phyloP scores from a whole-genome alignment of 768 basidiomycete genomes.

The Panaeolus papilionaceus region DNA sequence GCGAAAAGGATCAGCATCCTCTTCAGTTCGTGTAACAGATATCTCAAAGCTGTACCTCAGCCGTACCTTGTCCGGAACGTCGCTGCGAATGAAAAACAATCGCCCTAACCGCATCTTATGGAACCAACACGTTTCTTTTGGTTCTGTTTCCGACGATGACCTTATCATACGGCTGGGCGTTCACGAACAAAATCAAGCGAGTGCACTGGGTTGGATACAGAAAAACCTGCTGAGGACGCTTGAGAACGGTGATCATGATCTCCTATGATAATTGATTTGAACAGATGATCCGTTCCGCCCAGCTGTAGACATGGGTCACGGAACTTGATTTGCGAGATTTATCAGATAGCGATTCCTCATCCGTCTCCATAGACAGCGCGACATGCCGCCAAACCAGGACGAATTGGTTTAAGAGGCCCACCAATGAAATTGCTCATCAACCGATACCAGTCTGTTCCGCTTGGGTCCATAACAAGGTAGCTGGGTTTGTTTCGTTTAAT shows the following conservation, averaged over 20 bases:
- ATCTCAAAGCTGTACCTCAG: not conserved
- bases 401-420: constrained; percentile 3
- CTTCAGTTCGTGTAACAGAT: constrained; percentile 62
- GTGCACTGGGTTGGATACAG: not conserved
- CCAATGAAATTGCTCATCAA: not conserved
- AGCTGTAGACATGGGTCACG: not conserved
- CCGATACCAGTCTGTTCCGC: not conserved
- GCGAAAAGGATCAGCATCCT: constrained; percentile 77
- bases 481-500: constrained; percentile 7
- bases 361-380: not conserved
- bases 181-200: constrained; percentile 4
- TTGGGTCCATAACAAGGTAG: not conserved
- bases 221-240: not conserved
- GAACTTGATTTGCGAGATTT: not conserved
- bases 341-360: constrained; percentile 3
- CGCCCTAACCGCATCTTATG: not conserved
- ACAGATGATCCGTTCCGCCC: constrained; percentile 12
- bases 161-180: constrained; percentile 9
- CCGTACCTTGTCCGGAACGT: constrained; percentile 6
- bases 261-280: constrained; percentile 10
- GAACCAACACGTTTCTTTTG: constrained; percentile 2
- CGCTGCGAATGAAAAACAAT: not conserved
- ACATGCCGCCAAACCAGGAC: constrained; percentile 7
- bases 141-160: not conserved
- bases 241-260: constrained; percentile 8